A percentile compares a stretch with the other conserved stretches of the same genome.
phyloP scores from a whole-genome alignment of 2,329 filamentous ascomycete species.

The Parasarocladium wereldwijsianum region DNA sequence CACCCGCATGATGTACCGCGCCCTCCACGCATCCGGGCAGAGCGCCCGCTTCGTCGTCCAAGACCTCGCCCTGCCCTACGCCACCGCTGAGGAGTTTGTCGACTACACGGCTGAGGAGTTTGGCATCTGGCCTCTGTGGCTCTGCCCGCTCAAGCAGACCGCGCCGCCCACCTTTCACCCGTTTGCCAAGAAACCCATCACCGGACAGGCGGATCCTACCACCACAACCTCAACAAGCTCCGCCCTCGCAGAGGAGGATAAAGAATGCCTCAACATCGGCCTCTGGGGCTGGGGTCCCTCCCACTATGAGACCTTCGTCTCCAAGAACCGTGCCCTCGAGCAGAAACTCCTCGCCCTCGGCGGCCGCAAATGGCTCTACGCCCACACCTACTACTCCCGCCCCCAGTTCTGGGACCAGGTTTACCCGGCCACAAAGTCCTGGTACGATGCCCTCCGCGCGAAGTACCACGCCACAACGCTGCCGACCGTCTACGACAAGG shows the following conservation, averaged over 20 bases:
- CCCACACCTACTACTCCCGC: conserved; percentile 70
- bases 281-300: conserved; percentile 67
- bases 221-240: no score
- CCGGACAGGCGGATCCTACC: conserved; percentile 4
- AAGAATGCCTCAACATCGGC: conserved; percentile 45
- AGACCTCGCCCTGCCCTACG: conserved; percentile 46
- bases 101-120: conserved; percentile 36
- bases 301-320: conserved; percentile 42
- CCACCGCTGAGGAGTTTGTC: conserved; percentile 34
- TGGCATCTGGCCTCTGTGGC: conserved; percentile 45
- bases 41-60: conserved; percentile 53
- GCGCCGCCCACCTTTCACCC: conserved; percentile 40
- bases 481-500: conserved; percentile 59
- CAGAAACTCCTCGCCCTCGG: conserved; percentile 51
- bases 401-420: conserved; percentile 54
- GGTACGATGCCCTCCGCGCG: conserved; percentile 46
- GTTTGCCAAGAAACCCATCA: conserved; percentile 23
- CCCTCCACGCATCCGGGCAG: conserved; percentile 52
- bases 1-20: conserved; percentile 60
- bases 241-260: conserved; percentile 8
- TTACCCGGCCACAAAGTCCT: conserved; percentile 29
- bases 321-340: conserved; percentile 58
- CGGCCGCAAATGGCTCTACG: conserved; percentile 79
- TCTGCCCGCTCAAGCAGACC: conserved; percentile 38
- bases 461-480: conserved; percentile 49